Evolutionary conservation across 2,329 filamentous ascomycete species (phyloP).

Genomic region (Penicillium sp.): DNA sequence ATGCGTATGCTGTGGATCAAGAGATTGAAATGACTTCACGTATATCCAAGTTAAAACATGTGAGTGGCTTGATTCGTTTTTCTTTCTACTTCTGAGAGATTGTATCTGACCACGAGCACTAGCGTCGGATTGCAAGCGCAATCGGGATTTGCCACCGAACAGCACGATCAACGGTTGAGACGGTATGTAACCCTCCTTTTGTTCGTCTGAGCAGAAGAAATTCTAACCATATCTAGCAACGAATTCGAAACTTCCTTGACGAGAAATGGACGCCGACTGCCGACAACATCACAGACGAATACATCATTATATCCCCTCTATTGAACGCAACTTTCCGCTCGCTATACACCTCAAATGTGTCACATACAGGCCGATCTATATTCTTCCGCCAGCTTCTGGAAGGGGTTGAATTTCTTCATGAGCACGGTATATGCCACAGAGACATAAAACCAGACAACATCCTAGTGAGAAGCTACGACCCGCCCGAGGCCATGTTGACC

Average conservation of each 20-base stretch:
- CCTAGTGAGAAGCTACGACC: constrained; percentile 13
- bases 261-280: not conserved
- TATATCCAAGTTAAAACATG: not conserved
- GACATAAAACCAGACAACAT: constrained; percentile 18
- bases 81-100: too few relatives aligned
- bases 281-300: not conserved
- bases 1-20: not conserved
- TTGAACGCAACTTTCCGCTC: not conserved
- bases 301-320: not conserved
- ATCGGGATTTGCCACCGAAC: not conserved
- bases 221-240: not conserved
- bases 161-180: not conserved
- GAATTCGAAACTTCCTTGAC: not conserved
- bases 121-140: not conserved
- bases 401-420: not conserved
- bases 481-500: constrained; percentile 16
- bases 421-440: constrained; percentile 7
- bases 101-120: not conserved
- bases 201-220: not conserved
- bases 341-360: not conserved
- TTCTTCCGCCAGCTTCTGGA: not conserved
- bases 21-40: not conserved
- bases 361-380: not conserved
- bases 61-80: not conserved
- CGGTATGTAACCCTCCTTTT: not conserved